Base-by-base conservation (phyloP, 768 basidiomycete species). In the Auricularia heimuer region DNA sequence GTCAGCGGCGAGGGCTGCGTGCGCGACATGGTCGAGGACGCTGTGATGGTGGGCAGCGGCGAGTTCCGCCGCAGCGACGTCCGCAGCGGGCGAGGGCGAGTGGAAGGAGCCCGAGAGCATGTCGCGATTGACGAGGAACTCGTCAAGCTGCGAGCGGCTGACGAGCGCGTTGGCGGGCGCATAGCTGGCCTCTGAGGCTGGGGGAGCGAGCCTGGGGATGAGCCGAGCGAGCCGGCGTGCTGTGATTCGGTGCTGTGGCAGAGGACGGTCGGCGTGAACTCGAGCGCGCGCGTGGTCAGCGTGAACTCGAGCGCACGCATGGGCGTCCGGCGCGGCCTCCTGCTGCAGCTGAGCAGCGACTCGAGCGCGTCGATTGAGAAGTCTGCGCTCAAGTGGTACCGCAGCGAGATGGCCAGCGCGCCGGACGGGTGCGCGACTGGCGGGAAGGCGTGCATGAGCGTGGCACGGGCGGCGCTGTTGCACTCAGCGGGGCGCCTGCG, bases 291-390 rank as follows among this genome's bases (percentile, higher is more conserved):
- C 0, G 86, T 83, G 71, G 91, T 29, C 29, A 29, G 29, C 29
- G 29, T 29, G 29, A 29, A 29, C 29, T 29, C 29, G 29, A 29
- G 29, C 29, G 29, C 29, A 29, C 29, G 29, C 29, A 2, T 29
- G 29, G 24, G 24, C 91, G 36, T 82, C 82, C 16, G 82, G 85
- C 69, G 85, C 82, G 69, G 89, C 87, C 29, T 68, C 66, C 64
- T 85, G 78, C 1, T 86, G 86, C 33, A 88, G 2, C 88, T 90
- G 3, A 92, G 77, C 1, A 91, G 75, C 1, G 87, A 86, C 74
- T 92, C 91, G 37, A 87, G 79, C 68, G 90, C 87, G 73, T 91
- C 89, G 36, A 92, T 76, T 67, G 84, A 81, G 78, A 92, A 92
- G 69, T 82, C 77, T 3, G 90, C 88, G 1, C 81, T 76, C 12